A percentile compares a stretch with the other conserved stretches of the same genome.
These are phyloP conservation scores for Chlorencoelia australis DNA, from an alignment of 2,329 filamentous ascomycete species.

Conservation along the genomic window DNA sequence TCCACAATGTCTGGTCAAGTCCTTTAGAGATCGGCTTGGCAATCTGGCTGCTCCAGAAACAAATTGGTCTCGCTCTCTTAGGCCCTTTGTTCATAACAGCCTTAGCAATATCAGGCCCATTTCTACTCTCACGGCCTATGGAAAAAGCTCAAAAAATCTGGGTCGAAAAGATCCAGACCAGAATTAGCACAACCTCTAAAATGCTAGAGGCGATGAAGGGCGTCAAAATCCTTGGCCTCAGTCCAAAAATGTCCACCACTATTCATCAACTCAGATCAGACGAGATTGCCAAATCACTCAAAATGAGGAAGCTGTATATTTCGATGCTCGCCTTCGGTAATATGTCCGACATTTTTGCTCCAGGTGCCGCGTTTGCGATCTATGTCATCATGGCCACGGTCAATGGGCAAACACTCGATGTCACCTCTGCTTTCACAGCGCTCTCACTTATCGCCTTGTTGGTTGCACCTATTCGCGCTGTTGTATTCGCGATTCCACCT, in stretches of 20 bases:
- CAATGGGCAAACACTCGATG: slow-evolving; percentile 22
- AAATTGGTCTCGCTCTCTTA: slow-evolving; percentile 18
- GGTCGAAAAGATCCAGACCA: slow-evolving; percentile 23
- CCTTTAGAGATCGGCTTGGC: slow-evolving; percentile 21
- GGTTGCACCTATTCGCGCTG: background rate
- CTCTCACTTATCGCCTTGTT: slow-evolving; percentile 31
- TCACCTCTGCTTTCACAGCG: slow-evolving; percentile 30
- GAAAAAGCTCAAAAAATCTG: slow-evolving; percentile 22
- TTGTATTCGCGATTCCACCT: slow-evolving; percentile 8
- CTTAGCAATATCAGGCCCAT: slow-evolving; percentile 11
- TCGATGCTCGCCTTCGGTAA: slow-evolving; percentile 9
- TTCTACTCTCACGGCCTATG: slow-evolving; percentile 13
- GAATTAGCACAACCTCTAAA: slow-evolving; percentile 21
- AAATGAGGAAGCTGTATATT: slow-evolving; percentile 6
- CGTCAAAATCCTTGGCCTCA: slow-evolving; percentile 28
- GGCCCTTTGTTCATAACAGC: slow-evolving; percentile 10
- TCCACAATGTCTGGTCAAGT: slow-evolving; percentile 22
- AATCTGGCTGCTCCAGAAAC: slow-evolving; percentile 22
- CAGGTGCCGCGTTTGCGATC: slow-evolving; percentile 31
- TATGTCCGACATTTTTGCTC: slow-evolving; percentile 23
- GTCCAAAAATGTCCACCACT: slow-evolving; percentile 20
- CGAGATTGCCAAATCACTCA: slow-evolving; percentile 5
- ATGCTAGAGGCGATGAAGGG: slow-evolving; percentile 25
- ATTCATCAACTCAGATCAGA: slow-evolving; percentile 19
- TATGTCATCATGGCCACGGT: slow-evolving; percentile 24